A percentile compares a stretch with the other conserved stretches of the same genome.
These are phyloP conservation scores for Gnaphalium uliginosum DNA, from an alignment of 129 eudicot species.

Conservation along the genomic window DNA sequence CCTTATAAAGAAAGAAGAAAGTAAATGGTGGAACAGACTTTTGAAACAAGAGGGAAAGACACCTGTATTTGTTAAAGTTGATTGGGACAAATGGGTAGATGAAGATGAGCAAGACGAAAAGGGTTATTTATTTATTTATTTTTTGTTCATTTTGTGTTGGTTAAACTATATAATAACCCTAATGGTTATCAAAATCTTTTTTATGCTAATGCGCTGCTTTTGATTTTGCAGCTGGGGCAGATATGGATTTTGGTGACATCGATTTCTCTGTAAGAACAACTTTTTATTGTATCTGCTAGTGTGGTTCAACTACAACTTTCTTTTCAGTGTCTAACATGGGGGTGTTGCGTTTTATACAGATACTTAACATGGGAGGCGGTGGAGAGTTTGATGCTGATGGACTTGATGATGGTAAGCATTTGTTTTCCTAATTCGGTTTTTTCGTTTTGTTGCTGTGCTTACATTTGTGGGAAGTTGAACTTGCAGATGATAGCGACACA, in stretches of 20 bases:
- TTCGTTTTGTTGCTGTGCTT: not conserved
- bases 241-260: slow-evolving; percentile 59
- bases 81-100: slow-evolving; percentile 94
- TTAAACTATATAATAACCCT: not conserved
- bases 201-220: slow-evolving; percentile 1
- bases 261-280: slow-evolving; percentile 65
- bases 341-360: slow-evolving; percentile 35
- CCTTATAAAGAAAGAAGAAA: slow-evolving; percentile 72
- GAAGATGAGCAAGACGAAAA: slow-evolving; percentile 72
- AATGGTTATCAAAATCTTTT: not conserved
- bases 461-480: slow-evolving; percentile 6
- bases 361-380: slow-evolving; percentile 68
- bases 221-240: slow-evolving; percentile 44
- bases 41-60: slow-evolving; percentile 71
- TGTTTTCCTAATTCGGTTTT: not conserved
- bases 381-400: slow-evolving; percentile 46
- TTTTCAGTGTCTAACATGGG: slow-evolving; percentile 6
- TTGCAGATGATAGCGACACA: slow-evolving; percentile 51
- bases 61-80: slow-evolving; percentile 64
- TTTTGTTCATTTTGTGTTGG: not conserved
- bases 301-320: not conserved
- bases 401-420: slow-evolving; percentile 42
- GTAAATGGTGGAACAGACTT: slow-evolving; percentile 81
- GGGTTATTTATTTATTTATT: slow-evolving; percentile 36
- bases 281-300: not conserved